phyloP scores from a whole-genome alignment of 2,329 filamentous ascomycete species.

The Arthroderma sp. region DNA sequence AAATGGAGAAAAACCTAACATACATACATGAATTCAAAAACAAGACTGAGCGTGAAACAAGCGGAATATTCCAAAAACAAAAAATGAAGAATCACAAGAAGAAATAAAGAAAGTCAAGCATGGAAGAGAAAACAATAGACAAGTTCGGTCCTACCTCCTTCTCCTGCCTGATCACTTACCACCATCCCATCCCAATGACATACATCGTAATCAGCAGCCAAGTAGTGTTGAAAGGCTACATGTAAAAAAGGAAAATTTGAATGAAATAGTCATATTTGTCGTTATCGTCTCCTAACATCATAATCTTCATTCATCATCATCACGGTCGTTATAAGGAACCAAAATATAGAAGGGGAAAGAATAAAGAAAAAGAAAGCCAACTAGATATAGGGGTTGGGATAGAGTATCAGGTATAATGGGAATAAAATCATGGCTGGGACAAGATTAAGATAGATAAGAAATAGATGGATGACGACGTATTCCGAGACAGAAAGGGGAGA shows the following conservation, averaged over 20 bases:
- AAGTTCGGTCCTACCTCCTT: not conserved
- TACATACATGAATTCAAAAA: slow-evolving; percentile 9
- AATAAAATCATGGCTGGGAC: too few species aligned
- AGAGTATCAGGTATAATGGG: not conserved
- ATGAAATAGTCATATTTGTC: slow-evolving; percentile 1
- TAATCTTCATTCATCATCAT: too few species aligned
- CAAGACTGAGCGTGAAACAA: slow-evolving; percentile 14
- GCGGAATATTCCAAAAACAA: slow-evolving; percentile 18
- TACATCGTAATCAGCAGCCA: too few species aligned
- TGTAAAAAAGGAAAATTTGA: slow-evolving; percentile 6
- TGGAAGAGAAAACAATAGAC: slow-evolving; percentile 7
- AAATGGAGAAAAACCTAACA: not conserved
- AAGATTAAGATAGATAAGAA: too few species aligned
- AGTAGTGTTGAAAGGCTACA: not conserved
- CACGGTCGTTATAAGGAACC: too few species aligned
- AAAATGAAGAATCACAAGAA: slow-evolving; percentile 9
- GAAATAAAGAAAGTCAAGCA: slow-evolving; percentile 6
- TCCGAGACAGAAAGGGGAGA: too few species aligned
- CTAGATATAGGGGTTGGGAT: not conserved
- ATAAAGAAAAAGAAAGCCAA: slow-evolving; percentile 4
- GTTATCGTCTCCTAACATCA: too few species aligned
- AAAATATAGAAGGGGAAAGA: slow-evolving; percentile 2
- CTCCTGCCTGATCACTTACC: not conserved
- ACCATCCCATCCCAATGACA: not conserved
- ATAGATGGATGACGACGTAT: too few species aligned